Base-by-base conservation (phyloP, 2,329 filamentous ascomycete species). In the Diaporthe capsici region DNA sequence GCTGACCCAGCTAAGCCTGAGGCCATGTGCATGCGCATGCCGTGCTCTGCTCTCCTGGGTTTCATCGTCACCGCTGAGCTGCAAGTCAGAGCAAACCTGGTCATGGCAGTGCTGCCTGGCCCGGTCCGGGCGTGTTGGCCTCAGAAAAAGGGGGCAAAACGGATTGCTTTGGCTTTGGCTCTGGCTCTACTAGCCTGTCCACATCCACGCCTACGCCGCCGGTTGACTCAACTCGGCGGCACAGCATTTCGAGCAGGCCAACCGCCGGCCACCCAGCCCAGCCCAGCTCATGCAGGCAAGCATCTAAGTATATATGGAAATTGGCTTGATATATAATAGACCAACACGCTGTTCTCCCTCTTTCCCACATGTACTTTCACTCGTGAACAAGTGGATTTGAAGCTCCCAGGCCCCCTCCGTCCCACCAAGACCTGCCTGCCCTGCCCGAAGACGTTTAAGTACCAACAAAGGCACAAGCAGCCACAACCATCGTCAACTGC, bases 11-110 rank as follows among this genome's bases (percentile, higher is more conserved):
- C 53, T 51, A 20, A 53, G 37, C n/a, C 31, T 53, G 57, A 63
- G 70, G 70, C 70, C 70, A 72, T 42, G 42, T 72, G 70, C 70
- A 72, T 72, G 70, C 57, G 28, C 31, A n/a, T 60, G 25, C 20
- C 12, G 44, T 37, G 42, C 28, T 67, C 44, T 42, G 22, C 61
- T 47, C 60, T 65, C 37, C 57, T 39, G 31, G 20, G 57, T 39
- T n/a, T 55, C n/a, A 70, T 39, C 44, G 47, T 31, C n/a, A 60
- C 44, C 39, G 3, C 20, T 17, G 17, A 31, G 42, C 49, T 58
- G 55, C 42, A 71, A 20, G 12, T 58, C 47, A 39, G 55, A 37
- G 12, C 63, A 47, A 12, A 10, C 47, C 25, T 39, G 22, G 31
- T 9, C 22, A 63, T 20, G 60, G 39, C 34, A 31, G 44, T 63